Evolutionary conservation across 2,329 filamentous ascomycete genomes (phyloP), one percentile per base, ranked within the genome.

Genomic region (Stromatinia cepivora): DNA sequence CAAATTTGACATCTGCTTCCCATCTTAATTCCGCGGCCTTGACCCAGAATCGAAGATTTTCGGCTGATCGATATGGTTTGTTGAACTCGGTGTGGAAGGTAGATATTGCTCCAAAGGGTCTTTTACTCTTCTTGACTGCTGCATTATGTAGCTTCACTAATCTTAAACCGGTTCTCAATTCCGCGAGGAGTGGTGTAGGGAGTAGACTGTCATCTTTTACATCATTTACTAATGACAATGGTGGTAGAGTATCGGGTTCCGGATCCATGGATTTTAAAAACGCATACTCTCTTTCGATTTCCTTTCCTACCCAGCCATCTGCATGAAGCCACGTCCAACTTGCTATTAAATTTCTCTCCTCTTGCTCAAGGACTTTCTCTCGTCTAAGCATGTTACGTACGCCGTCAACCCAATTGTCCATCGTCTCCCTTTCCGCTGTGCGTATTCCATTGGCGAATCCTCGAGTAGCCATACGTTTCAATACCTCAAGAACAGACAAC

Each of bases 11-110:
- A 74, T 91, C 86, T 52, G 94, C 87, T 80, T 98, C 95, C 90
- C 94, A 99, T 68, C 95, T 88, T 70, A 98, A 84, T 81, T 99
- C 94, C 10, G 94, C 93, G 1, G 94, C 95, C 82, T 99, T 99
- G 80, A 92, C 87, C 94, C 95, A 99, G 83, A 91, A 99, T 53
- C 93, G 88, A 71, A 99, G 84, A 79, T 99, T 99, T 75, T 99
- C 95, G 4, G 94, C 93, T 72, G 90, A 90, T 62, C 95, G 90
- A 79, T 99, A 99, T 0, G 95, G 95, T 81, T 98, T 98, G 71
- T 88, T 90, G 13, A 95, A 94, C 79, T 99, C 93, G n/a, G 89
- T 90, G 79, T 98, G 95, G 79, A 91, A 97, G 13, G 87, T 86
- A 69, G 92, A 93, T 77, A 99, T 97, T 72, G 92, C 88, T 66